Evolutionary conservation across 2,329 filamentous ascomycete species (phyloP).

Genomic region (Lachnellula cervina): DNA sequence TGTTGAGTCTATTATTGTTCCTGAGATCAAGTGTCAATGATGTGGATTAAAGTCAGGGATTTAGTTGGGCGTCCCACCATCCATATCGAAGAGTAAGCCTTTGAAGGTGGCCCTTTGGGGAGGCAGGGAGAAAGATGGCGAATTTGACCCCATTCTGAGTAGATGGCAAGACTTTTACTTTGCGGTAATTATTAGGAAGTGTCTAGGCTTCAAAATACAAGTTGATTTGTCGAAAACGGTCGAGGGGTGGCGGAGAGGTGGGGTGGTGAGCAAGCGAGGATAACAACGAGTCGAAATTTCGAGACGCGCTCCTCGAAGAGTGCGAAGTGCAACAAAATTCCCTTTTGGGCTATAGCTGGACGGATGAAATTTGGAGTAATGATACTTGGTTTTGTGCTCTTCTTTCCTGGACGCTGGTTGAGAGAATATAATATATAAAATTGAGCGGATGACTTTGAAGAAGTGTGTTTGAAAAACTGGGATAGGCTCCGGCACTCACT

Average conservation of each 20-base stretch:
- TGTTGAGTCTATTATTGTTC: conserved; percentile 79
- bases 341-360: not conserved
- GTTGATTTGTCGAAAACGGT: conserved; percentile 20
- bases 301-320: conserved; percentile 1
- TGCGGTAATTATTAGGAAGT: not conserved
- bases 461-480: not conserved
- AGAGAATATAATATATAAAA: no score
- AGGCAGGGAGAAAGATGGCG: conserved; percentile 16
- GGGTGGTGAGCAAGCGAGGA: conserved; percentile 5
- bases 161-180: conserved; percentile 25
- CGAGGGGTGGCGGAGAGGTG: conserved; percentile 22
- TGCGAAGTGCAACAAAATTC: conserved; percentile 14
- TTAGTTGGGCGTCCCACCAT: conserved; percentile 32
- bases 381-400: not conserved
- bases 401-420: not conserved
- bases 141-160: conserved; percentile 22
- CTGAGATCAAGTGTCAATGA: conserved; percentile 28
- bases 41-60: not conserved
- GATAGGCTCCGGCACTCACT: no score
- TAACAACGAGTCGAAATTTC: not conserved
- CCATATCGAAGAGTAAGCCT: conserved; percentile 58
- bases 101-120: conserved; percentile 24
- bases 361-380: not conserved
- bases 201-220: conserved; percentile 13
- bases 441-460: not conserved